Evolutionary conservation across 2,329 filamentous ascomycete species (phyloP).

Genomic region (Teratosphaeria destructans): DNA sequence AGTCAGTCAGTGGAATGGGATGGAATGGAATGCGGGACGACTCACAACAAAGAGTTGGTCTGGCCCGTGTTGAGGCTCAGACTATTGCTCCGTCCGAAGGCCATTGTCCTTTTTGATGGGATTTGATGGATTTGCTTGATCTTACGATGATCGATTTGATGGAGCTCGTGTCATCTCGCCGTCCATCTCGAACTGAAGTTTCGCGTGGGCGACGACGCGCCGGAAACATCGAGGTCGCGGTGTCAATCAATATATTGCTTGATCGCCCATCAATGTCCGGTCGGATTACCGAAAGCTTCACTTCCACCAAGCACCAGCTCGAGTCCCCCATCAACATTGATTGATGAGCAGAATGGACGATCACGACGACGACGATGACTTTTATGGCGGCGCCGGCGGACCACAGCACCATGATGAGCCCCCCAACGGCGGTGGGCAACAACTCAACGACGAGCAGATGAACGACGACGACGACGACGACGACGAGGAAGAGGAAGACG

Average conservation of each 20-base stretch:
- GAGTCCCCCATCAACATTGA: neutral
- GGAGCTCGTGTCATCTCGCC: too few species aligned
- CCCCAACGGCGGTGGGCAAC: neutral
- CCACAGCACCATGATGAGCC: slow-evolving; percentile 20
- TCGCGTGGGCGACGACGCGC: neutral
- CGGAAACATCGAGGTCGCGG: neutral
- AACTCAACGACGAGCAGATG: slow-evolving; percentile 33
- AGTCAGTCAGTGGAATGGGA: slow-evolving; percentile 4
- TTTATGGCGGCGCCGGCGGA: slow-evolving; percentile 28
- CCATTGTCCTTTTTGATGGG: slow-evolving; percentile 15
- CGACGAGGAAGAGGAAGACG: slow-evolving; percentile 36
- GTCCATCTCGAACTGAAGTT: neutral
- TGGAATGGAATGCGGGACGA: slow-evolving; percentile 4
- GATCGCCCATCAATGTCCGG: neutral
- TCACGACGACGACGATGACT: slow-evolving; percentile 44
- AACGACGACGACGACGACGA: slow-evolving; percentile 27
- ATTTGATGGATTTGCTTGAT: neutral
- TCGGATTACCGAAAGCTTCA: neutral
- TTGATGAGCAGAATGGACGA: slow-evolving; percentile 33
- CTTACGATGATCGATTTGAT: neutral
- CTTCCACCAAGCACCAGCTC: neutral
- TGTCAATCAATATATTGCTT: neutral
- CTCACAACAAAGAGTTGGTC: slow-evolving; percentile 29
- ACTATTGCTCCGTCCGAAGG: slow-evolving; percentile 39
- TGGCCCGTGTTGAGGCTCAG: slow-evolving; percentile 46